Evolutionary conservation across 73 alveolate species (phyloP), one percentile per base, ranked within the genome.

Genomic region (Tetrahymena elliotti): DNA sequence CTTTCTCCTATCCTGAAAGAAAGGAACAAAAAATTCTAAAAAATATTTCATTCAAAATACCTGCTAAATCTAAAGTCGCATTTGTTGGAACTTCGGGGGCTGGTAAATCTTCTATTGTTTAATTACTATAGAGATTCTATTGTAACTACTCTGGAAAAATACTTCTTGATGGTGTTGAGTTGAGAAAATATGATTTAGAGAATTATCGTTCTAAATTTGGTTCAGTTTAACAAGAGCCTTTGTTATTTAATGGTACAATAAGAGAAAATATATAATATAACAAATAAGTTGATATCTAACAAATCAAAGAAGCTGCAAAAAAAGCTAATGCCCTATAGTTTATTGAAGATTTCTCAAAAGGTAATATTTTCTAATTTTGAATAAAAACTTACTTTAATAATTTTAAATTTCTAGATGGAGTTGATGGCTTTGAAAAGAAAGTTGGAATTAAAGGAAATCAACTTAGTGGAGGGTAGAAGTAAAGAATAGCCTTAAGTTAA

Each of bases 41-140:
- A 38, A 95, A 96, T 94, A 88, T 98, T 20, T 94, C 93, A 94
- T 96, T 98, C 39, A 93, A 27, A 38, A 96, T 98, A 38, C 95
- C 95, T 15, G 98, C 98, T 16, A 98, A 98, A 16, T 95, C 97
- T 93, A 97, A 96, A n/a, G 97, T 97, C 6, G 99, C 99, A 13
- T 53, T 98, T 12, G 99, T 98, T 5, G 99, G 99, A 1, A 96
- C 96, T 54, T 97, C 99, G 9, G 99, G 99, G 4, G 92, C 97
- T 82, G 99, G 99, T 0, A 98, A 98, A 93, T 94, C 98, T 8
- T 97, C 99, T 18, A 96, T 97, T n/a, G 96, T 98, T 93, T 95
- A 94, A 93, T 94, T 98, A 93, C 68, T 98, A 27, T 95, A 93
- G 97, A 97, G 99, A 96, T 97, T 97, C 84, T 97, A 97, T 40